phyloP scores from a whole-genome alignment of 2,329 filamentous ascomycete species.

The Arthrinium phaeospermum region DNA sequence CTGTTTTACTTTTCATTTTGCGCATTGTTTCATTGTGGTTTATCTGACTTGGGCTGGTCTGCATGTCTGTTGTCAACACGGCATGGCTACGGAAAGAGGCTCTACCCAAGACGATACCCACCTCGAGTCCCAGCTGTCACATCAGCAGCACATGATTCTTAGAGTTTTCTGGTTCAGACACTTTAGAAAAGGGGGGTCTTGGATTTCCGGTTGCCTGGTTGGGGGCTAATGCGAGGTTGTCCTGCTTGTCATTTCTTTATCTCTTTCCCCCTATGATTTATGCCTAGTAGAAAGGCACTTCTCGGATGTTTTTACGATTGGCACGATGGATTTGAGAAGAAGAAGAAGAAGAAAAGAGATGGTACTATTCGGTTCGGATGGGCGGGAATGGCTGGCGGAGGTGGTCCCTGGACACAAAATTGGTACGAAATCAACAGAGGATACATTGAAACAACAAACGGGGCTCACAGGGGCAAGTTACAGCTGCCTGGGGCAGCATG shows the following conservation, averaged over 20 bases:
- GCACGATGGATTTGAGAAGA: constrained; percentile 30
- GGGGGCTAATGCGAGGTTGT: constrained; percentile 10
- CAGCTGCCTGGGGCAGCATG: neutral
- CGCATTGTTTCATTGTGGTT: neutral
- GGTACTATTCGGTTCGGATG: constrained; percentile 6
- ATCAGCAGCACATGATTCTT: neutral
- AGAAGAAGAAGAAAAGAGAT: neutral
- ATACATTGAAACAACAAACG: neutral
- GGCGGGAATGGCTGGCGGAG: neutral
- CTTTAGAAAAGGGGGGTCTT: constrained; percentile 3
- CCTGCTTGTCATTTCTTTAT: constrained; percentile 7
- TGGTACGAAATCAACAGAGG: neutral
- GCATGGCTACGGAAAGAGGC: neutral
- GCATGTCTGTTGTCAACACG: neutral
- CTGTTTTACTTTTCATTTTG: neutral
- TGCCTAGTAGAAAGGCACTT: constrained; percentile 28
- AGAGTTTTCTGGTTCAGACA: constrained; percentile 18
- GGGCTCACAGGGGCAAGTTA: neutral
- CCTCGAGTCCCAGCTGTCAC: neutral
- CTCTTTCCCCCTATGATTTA: constrained; percentile 22
- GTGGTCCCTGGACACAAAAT: constrained; percentile 5
- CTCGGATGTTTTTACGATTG: constrained; percentile 31
- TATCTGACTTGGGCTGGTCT: neutral
- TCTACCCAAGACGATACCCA: neutral
- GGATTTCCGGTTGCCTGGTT: neutral